A percentile compares a stretch with the other conserved stretches of the same genome.
These are phyloP conservation scores for Colletotrichum sp. DNA, from an alignment of 2,329 filamentous ascomycete genomes.

Conservation along the genomic window DNA sequence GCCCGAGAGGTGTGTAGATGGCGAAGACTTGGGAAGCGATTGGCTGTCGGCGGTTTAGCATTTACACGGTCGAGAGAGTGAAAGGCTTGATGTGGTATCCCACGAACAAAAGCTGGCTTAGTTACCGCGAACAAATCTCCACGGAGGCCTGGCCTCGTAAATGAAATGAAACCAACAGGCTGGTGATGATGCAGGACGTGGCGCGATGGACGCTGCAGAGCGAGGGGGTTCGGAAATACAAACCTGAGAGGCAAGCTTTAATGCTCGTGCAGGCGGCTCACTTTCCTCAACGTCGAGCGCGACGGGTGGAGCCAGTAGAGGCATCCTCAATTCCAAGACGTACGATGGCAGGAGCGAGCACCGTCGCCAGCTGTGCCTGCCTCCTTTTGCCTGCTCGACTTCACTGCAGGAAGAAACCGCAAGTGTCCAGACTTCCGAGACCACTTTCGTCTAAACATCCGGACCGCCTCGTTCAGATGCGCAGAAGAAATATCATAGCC, in stretches of 20 bases:
- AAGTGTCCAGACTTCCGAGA: background rate
- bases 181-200: background rate
- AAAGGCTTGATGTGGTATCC: background rate
- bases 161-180: background rate
- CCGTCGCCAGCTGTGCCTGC: background rate
- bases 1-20: background rate
- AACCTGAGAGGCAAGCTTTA: background rate
- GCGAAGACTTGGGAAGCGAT: background rate
- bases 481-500: background rate
- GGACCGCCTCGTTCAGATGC: background rate
- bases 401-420: background rate
- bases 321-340: background rate
- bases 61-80: background rate
- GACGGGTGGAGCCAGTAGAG: background rate
- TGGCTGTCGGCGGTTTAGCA: background rate
- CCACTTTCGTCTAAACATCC: background rate
- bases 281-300: background rate
- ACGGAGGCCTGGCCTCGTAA: background rate
- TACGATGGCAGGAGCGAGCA: background rate
- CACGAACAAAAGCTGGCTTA: background rate
- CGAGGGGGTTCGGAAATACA: background rate
- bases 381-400: background rate
- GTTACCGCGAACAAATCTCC: background rate
- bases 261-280: background rate
- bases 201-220: background rate